Percentiles rank a stretch among this genome's conserved stretches.
These are phyloP conservation scores for Mycena vulgaris DNA, from an alignment of 768 basidiomycete species.

Conservation along the genomic window DNA sequence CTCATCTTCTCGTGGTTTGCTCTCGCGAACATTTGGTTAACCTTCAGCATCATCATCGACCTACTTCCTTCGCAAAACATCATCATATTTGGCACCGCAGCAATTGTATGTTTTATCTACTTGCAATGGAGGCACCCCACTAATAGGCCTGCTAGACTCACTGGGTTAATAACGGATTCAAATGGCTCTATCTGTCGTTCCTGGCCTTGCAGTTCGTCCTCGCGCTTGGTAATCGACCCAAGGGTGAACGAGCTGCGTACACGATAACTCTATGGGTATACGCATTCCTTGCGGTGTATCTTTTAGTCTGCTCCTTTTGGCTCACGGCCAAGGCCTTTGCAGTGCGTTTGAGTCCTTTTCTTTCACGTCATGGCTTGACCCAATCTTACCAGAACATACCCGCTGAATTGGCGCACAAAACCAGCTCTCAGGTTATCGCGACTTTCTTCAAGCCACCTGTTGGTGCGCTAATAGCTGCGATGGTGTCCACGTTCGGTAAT, in stretches of 20 bases:
- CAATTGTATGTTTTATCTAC: slow-evolving; percentile 66
- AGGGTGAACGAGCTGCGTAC: slow-evolving; percentile 77
- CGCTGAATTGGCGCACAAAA: slow-evolving; percentile 62
- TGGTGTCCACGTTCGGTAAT: slow-evolving; percentile 88
- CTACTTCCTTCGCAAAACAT: slow-evolving; percentile 73
- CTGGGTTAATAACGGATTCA: slow-evolving; percentile 87
- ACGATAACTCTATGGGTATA: slow-evolving; percentile 86
- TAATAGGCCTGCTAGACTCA: slow-evolving; percentile 72
- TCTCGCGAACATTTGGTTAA: slow-evolving; percentile 92
- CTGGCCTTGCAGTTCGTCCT: slow-evolving; percentile 76
- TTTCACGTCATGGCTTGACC: not conserved
- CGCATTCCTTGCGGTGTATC: slow-evolving; percentile 86
- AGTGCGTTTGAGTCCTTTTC: slow-evolving; percentile 60
- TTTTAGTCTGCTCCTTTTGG: slow-evolving; percentile 90
- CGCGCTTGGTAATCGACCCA: slow-evolving; percentile 72
- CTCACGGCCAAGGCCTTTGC: slow-evolving; percentile 86
- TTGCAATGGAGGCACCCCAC: not conserved
- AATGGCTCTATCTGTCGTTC: slow-evolving; percentile 92
- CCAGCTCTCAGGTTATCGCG: slow-evolving; percentile 62
- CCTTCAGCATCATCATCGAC: slow-evolving; percentile 96
- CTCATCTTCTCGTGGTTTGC: slow-evolving; percentile 96
- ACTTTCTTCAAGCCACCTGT: slow-evolving; percentile 83
- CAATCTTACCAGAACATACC: slow-evolving; percentile 65
- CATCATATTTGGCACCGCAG: slow-evolving; percentile 78
- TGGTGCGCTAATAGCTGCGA: slow-evolving; percentile 87